phyloP scores from a whole-genome alignment of 768 basidiomycete species.

The Naganishia friedmannii region DNA sequence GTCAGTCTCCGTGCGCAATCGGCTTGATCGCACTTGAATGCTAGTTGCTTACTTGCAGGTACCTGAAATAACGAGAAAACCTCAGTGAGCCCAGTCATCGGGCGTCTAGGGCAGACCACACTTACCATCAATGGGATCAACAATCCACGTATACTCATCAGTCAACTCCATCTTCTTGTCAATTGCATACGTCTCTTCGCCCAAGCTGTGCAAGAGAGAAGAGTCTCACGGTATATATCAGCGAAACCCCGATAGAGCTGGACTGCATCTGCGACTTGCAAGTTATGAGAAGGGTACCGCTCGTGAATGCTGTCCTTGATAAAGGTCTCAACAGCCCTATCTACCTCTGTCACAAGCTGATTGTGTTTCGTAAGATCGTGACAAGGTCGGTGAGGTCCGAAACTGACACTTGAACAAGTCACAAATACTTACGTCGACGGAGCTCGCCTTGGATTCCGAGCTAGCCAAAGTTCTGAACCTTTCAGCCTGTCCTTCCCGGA shows the following conservation, averaged over 20 bases:
- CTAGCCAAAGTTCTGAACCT: conserved; percentile 55
- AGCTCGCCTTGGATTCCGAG: conserved; percentile 70
- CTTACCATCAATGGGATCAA: conserved; percentile 75
- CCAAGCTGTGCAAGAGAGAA: conserved; percentile 61
- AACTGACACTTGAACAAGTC: not conserved
- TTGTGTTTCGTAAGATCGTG: not conserved
- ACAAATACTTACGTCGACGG: conserved; percentile 62
- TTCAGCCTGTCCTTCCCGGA: conserved; percentile 66
- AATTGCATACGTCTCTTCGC: conserved; percentile 75
- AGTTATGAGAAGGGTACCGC: conserved; percentile 72
- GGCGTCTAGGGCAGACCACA: not conserved
- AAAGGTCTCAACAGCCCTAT: conserved; percentile 82
- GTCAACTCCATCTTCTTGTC: conserved; percentile 61
- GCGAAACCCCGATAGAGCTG: not conserved
- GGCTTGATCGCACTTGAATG: not conserved
- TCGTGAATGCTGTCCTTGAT: conserved; percentile 67
- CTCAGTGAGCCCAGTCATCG: not conserved
- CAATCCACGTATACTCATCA: conserved; percentile 89
- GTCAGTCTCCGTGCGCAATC: not conserved
- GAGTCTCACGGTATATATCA: not conserved
- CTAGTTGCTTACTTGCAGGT: conserved; percentile 48
- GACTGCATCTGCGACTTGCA: conserved; percentile 61
- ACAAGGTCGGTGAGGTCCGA: not conserved
- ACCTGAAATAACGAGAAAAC: conserved; percentile 30
- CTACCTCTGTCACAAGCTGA: conserved; percentile 84